Base-by-base conservation (phyloP, 371 early-diverging fungal species). In the Entomophthora muscae region DNA sequence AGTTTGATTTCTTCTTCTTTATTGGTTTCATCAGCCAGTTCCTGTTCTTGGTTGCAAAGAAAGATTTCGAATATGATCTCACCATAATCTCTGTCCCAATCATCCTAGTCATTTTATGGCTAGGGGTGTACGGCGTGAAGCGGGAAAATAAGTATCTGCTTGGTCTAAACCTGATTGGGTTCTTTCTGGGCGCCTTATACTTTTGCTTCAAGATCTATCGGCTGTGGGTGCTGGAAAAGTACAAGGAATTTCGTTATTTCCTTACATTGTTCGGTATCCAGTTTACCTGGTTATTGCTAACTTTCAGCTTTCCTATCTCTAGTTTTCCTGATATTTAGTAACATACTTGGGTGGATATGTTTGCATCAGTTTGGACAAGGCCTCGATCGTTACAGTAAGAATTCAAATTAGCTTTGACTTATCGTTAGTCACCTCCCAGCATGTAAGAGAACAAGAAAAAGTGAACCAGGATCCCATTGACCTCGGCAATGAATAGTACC, bases 1-100 rank as follows among this genome's bases (percentile, higher is more conserved):
- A 93, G 70, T 76, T 91, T 54, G 90, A 91, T 71, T 73, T 91
- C 63, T 93, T 92, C 70, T 88, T 91, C 72, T 84, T 88, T 67
- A 72, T 90, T 29, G 86, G 88, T 0, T 91, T 91, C 67, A 84
- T 89, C 7, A 79, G 90, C 23, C 91, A 92, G 67, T 93, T 89
- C 68, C 80, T 94, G 52, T 79, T 88, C 12, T 67, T 94, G 31
- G 80, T 89, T 10, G 78, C 84, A 67, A 75, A 75, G 70, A 61
- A 75, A 57, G 79, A 87, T 69, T 70, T 78, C 22, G 81, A 89
- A 71, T 78, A 83, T 71, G 70, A 69, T 61, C 77, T 91, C 63
- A 90, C 91, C 2, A 76, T 91, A 30, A 77, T 84, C 13, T 82
- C 89, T 32, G 75, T 92, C 57, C 81, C 88, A 0, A 66, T 85